phyloP scores from a whole-genome alignment of 1,284 basidiomycete genomes.

The Uromyces viciae-fabae region DNA sequence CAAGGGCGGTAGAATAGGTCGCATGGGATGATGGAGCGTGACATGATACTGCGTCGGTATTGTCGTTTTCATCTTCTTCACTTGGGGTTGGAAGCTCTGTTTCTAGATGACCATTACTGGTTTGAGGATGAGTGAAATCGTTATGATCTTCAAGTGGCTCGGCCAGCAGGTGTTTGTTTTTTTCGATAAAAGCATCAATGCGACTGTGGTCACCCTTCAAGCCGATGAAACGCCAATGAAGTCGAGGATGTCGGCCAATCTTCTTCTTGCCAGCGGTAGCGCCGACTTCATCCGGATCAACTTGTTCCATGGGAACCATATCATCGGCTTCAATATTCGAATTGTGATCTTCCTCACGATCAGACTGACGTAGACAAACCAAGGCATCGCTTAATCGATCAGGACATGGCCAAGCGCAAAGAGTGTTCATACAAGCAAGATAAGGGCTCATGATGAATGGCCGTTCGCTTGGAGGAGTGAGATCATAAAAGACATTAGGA shows the following conservation, averaged over 20 bases:
- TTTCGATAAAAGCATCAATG: slow-evolving; percentile 44
- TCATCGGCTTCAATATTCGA: slow-evolving; percentile 47
- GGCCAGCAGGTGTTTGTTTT: slow-evolving; percentile 19
- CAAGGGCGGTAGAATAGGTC: slow-evolving; percentile 38
- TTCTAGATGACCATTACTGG: background rate
- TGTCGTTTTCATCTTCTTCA: slow-evolving; percentile 24
- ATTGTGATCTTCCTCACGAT: slow-evolving; percentile 32
- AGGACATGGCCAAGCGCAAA: slow-evolving; percentile 56
- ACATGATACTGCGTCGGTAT: slow-evolving; percentile 33
- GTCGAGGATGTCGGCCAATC: slow-evolving; percentile 51
- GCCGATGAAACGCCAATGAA: slow-evolving; percentile 57
- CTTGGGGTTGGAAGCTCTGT: background rate
- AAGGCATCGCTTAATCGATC: slow-evolving; percentile 54
- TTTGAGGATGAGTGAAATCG: background rate
- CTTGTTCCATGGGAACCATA: slow-evolving; percentile 54
- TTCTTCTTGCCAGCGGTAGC: slow-evolving; percentile 42
- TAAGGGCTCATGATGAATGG: slow-evolving; percentile 58
- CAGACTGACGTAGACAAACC: slow-evolving; percentile 52
- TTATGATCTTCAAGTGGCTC: background rate
- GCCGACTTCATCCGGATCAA: slow-evolving; percentile 44
- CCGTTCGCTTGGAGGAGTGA: slow-evolving; percentile 54
- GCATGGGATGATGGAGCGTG: slow-evolving; percentile 40
- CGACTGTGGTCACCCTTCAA: slow-evolving; percentile 48
- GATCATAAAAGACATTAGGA: slow-evolving; percentile 53
- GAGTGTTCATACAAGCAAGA: slow-evolving; percentile 56